Evolutionary conservation across 345 rosid species (phyloP), one percentile per base, ranked within the genome.

Genomic region (Camelina neglecta): DNA sequence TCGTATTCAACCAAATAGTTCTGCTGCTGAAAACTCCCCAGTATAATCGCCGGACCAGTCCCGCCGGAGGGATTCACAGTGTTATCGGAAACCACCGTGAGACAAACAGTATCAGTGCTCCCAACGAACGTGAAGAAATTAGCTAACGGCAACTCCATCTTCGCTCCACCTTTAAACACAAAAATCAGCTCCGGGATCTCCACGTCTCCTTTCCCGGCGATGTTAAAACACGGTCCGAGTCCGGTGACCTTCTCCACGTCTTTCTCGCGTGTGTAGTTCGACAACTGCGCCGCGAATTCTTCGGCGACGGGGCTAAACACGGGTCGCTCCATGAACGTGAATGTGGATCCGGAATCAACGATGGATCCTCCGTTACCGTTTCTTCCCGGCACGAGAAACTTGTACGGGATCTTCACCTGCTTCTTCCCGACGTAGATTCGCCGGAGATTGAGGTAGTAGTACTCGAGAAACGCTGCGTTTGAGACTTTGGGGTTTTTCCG

Each of bases 291-390:
- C 54, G 80, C 86, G 60, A 94, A 85, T 74, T 82, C 96, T 12
- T 81, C 33, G 0, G 86, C 85, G 7, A 94, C 86, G 5, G 79
- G 65, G 16, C 86, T 87, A 70, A 75, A 88, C 21, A 86, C 75
- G 4, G 88, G 85, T 48, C 80, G 73, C 31, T 90, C 93, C 96
- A 94, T 85, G 90, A 84, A 87, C 8, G 97, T 92, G 75, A 94
- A 86, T 1, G 98, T 94, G 4, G 97, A 73, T 44, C 98, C 98
- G 13, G 98, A 94, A 78, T 94, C 98, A 36, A 90, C 90, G 13
- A 92, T 87, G 21, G 96, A 61, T 54, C 98, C 98, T 23, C 96
- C 96, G 64, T 79, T 86, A 1, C 97, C 98, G 23, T 89, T 87
- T 1, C 83, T 7, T 42, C 89, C 86, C 4, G 95, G 90, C 8